Percentiles rank a stretch among this genome's conserved stretches.
These are phyloP conservation scores for Tylopilus sp. DNA, from an alignment of 1,284 basidiomycete species.

Conservation along the genomic window DNA sequence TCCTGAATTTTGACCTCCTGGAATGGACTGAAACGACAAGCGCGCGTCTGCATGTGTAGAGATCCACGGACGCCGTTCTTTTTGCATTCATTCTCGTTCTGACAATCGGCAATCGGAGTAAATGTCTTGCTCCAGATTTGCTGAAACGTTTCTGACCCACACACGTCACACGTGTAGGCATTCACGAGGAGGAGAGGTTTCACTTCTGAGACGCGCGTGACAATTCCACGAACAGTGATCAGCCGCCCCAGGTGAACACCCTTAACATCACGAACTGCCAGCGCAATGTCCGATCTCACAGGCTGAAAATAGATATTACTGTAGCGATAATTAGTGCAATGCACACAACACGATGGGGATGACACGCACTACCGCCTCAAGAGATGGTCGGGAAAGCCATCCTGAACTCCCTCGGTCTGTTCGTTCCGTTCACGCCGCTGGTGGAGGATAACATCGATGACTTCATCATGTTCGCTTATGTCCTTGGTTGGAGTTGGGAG, in stretches of 20 bases:
- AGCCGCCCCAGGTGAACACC: conserved; percentile 85
- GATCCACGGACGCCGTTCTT: conserved; percentile 87
- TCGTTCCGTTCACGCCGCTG: conserved; percentile 89
- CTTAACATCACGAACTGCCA: conserved; percentile 91
- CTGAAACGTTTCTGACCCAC: conserved; percentile 98
- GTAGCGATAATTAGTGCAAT: conserved; percentile 21
- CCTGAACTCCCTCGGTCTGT: conserved; percentile 62
- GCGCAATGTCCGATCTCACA: conserved; percentile 62
- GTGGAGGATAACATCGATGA: conserved; percentile 92
- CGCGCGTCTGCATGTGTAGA: conserved; percentile 97
- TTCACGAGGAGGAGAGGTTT: conserved; percentile 97
- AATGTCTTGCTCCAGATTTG: conserved; percentile 95
- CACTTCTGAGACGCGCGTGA: conserved; percentile 98
- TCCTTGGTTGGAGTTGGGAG: conserved; percentile 87
- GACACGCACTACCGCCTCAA: conserved; percentile 88
- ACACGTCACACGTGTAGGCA: conserved; percentile 98
- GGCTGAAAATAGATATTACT: conserved; percentile 96
- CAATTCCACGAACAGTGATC: conserved; percentile 96
- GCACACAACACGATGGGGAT: background rate
- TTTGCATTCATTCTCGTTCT: conserved; percentile 76
- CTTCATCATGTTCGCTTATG: conserved; percentile 85
- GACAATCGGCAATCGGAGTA: conserved; percentile 84
- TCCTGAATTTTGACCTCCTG: conserved; percentile 99
- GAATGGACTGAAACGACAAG: conserved; percentile 96
- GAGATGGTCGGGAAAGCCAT: conserved; percentile 85